These are phyloP conservation scores for Vigna mungo DNA, from an alignment of 306 rosid species.

Conservation along the genomic window DNA sequence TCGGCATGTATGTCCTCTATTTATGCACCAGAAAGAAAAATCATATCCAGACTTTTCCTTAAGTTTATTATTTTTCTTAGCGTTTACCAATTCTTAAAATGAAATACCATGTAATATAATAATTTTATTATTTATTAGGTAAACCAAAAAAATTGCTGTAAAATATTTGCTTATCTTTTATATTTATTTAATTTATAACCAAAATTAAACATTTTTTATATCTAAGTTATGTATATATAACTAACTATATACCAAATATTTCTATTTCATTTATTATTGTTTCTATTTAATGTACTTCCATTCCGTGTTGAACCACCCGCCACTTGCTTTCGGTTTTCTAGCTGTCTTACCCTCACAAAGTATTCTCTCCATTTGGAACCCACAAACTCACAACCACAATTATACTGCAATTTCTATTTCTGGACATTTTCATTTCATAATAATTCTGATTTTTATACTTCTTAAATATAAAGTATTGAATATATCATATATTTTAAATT, in stretches of 20 bases:
- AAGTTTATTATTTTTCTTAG: neutral
- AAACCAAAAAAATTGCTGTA: too few species aligned
- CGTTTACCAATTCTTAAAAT: neutral
- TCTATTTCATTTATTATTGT: neutral
- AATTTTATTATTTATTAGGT: neutral
- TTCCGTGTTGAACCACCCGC: slow-evolving; percentile 33
- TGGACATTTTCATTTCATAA: too few species aligned
- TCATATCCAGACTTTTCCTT: too few species aligned
- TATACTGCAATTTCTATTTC: neutral
- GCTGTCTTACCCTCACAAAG: slow-evolving; percentile 44
- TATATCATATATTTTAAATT: too few species aligned
- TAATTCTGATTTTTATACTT: too few species aligned
- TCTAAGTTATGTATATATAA: neutral
- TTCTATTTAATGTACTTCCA: slow-evolving; percentile 1
- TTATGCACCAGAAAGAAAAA: slow-evolving; percentile 21
- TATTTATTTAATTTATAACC: neutral
- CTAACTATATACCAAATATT: neutral
- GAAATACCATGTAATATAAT: neutral
- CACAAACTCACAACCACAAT: slow-evolving; percentile 16
- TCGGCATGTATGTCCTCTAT: slow-evolving; percentile 10
- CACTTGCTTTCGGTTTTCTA: slow-evolving; percentile 40
- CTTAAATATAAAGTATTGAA: too few species aligned
- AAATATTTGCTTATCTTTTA: neutral
- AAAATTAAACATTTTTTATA: neutral
- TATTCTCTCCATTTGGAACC: slow-evolving; percentile 16